These are phyloP conservation scores for Mycena rebaudengoi DNA, from an alignment of 768 basidiomycete species.

Conservation along the genomic window DNA sequence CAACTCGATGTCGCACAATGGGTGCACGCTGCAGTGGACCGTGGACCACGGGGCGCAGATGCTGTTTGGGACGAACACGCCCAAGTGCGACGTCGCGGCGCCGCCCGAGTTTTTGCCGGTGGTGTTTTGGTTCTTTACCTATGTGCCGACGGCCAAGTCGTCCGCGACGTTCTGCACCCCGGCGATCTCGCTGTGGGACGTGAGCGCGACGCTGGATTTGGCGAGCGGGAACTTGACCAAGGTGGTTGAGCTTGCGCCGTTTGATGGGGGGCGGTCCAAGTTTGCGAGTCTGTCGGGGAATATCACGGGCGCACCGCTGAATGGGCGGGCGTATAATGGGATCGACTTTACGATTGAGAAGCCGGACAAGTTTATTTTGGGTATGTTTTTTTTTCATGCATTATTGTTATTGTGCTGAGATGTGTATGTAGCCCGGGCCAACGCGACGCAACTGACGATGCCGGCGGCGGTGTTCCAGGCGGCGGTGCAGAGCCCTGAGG, in stretches of 20 bases:
- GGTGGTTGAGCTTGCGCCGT: slow-evolving; percentile 51
- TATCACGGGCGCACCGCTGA: slow-evolving; percentile 53
- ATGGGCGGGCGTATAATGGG: slow-evolving; percentile 62
- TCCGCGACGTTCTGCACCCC: slow-evolving; percentile 61
- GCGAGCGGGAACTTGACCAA: slow-evolving; percentile 51
- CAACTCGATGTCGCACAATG: slow-evolving; percentile 49
- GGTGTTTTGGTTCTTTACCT: slow-evolving; percentile 67
- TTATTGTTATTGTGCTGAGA: not conserved
- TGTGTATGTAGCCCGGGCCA: slow-evolving; percentile 37
- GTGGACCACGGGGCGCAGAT: slow-evolving; percentile 49
- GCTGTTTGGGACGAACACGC: slow-evolving; percentile 52
- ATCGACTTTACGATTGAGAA: slow-evolving; percentile 55
- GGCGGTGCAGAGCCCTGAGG: slow-evolving; percentile 47
- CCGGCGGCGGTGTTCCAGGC: slow-evolving; percentile 61
- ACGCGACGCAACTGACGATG: slow-evolving; percentile 57
- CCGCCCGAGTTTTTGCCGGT: slow-evolving; percentile 54
- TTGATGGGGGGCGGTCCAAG: slow-evolving; percentile 43
- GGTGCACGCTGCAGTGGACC: slow-evolving; percentile 50
- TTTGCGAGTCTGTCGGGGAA: slow-evolving; percentile 52
- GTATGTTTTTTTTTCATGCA: not conserved
- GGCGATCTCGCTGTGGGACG: slow-evolving; percentile 52
- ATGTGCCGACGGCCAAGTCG: slow-evolving; percentile 45
- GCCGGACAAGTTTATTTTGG: slow-evolving; percentile 48
- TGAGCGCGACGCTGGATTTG: slow-evolving; percentile 53
- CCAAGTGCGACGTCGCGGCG: slow-evolving; percentile 34